Evolutionary conservation across 768 basidiomycete species (phyloP).

Genomic region (Boletus fagicola): DNA sequence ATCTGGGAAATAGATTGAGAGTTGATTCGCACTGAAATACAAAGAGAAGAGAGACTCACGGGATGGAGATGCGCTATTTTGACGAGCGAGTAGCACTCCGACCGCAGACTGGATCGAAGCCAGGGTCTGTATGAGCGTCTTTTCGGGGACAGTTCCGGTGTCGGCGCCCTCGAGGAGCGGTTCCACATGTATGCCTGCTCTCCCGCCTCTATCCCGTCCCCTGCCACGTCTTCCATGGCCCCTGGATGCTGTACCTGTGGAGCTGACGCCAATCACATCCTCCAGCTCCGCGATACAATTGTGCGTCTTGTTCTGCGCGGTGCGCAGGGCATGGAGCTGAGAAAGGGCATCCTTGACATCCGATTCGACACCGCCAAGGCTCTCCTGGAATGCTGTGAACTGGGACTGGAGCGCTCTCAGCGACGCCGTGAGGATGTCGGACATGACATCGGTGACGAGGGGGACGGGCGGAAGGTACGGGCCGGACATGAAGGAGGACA

Average conservation of each 20-base stretch:
- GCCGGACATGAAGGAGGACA: neutral
- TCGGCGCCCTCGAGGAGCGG: neutral
- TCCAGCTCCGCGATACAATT: slow-evolving; percentile 13
- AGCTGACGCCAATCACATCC: slow-evolving; percentile 10
- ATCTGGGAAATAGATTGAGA: neutral
- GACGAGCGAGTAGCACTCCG: slow-evolving; percentile 18
- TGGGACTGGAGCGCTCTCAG: slow-evolving; percentile 14
- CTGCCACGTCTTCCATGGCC: neutral
- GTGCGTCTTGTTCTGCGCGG: slow-evolving; percentile 13
- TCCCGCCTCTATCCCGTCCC: neutral
- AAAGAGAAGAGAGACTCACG: slow-evolving; percentile 11
- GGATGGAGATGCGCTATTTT: neutral
- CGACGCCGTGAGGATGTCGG: neutral
- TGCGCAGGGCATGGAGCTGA: slow-evolving; percentile 17
- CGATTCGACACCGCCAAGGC: slow-evolving; percentile 3
- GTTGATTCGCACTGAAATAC: neutral
- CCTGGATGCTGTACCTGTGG: neutral
- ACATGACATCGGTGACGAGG: neutral
- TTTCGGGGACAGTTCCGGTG: neutral
- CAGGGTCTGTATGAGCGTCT: slow-evolving; percentile 14
- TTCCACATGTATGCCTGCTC: neutral
- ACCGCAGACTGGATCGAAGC: slow-evolving; percentile 23
- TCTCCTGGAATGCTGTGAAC: slow-evolving; percentile 13
- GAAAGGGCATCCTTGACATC: slow-evolving; percentile 18
- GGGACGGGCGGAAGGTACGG: neutral